phyloP scores from a whole-genome alignment of 1,284 basidiomycete genomes.

The Mycena citricolor region DNA sequence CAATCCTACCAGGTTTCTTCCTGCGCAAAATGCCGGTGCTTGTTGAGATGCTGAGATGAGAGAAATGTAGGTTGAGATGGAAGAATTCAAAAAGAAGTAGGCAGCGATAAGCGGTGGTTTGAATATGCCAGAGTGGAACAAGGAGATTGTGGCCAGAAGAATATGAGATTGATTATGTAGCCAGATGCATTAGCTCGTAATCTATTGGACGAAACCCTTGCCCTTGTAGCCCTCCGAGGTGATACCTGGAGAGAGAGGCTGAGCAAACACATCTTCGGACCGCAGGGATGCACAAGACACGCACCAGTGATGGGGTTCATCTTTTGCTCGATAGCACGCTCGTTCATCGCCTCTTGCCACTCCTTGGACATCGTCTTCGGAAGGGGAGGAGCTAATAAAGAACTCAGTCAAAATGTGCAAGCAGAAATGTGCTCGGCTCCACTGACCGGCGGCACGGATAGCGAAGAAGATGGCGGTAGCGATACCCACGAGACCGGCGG shows the following conservation, averaged over 20 bases:
- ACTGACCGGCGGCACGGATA: constrained; percentile 64
- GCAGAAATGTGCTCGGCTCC: constrained; percentile 6
- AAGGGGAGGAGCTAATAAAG: constrained; percentile 59
- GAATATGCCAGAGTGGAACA: no score
- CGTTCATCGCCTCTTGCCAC: constrained; percentile 92
- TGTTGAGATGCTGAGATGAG: no score
- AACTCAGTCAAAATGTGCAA: background rate
- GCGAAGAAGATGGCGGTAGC: constrained; percentile 57
- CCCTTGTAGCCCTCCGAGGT: constrained; percentile 77
- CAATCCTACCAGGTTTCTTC: no score
- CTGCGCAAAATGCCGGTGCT: no score
- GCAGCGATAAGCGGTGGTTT: no score
- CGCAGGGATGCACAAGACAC: constrained; percentile 30
- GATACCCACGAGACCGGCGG: constrained; percentile 57
- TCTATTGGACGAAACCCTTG: constrained; percentile 64
- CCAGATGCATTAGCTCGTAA: no score
- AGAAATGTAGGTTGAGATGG: no score
- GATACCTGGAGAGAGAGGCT: constrained; percentile 52
- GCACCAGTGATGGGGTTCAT: constrained; percentile 84
- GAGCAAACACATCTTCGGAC: constrained; percentile 1
- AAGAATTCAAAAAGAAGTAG: no score
- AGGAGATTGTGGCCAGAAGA: no score
- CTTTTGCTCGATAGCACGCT: constrained; percentile 82
- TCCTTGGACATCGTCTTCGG: constrained; percentile 87
- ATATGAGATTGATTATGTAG: no score